Evolutionary conservation across 192 early-diverging fungal genomes (phyloP).

Genomic region (Entomortierella lignicola): DNA sequence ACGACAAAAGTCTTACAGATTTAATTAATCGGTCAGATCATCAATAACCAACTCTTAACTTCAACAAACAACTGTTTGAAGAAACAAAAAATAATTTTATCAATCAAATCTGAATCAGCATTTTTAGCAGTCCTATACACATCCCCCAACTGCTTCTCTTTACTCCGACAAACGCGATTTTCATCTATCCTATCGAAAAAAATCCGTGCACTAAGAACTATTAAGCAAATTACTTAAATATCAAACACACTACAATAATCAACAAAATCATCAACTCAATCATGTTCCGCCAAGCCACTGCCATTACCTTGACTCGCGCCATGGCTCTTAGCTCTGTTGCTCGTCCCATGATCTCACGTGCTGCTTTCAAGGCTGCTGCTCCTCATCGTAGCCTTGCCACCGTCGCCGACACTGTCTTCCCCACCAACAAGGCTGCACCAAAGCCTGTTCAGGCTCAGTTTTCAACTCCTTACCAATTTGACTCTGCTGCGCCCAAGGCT

Average conservation of each 20-base stretch:
- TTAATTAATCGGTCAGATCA: conserved; percentile 12
- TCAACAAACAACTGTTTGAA: background rate
- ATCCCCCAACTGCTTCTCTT: background rate
- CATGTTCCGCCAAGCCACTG: conserved; percentile 23
- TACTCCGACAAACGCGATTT: background rate
- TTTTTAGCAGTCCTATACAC: conserved; percentile 27
- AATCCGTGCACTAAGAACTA: background rate
- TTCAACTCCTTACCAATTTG: conserved; percentile 42
- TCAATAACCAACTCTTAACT: background rate
- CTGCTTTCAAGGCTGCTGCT: conserved; percentile 16
- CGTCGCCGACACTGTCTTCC: conserved; percentile 65
- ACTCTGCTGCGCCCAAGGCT: conserved; percentile 53
- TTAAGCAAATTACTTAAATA: background rate
- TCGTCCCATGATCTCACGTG: conserved; percentile 19
- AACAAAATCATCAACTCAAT: too few relatives aligned
- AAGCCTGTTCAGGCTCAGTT: conserved; percentile 24
- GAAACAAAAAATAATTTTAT: conserved; percentile 13
- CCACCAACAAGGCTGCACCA: conserved; percentile 51
- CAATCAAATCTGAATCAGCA: conserved; percentile 11
- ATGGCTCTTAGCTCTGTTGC: conserved; percentile 7
- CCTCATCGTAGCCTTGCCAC: conserved; percentile 59
- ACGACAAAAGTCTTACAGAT: conserved; percentile 30
- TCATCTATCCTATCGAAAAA: background rate
- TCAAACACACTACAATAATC: conserved; percentile 18
- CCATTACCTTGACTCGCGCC: conserved; percentile 22